phyloP scores from a whole-genome alignment of 176 grass and related monocot species.

The Ampelocalamus luodianensis region DNA sequence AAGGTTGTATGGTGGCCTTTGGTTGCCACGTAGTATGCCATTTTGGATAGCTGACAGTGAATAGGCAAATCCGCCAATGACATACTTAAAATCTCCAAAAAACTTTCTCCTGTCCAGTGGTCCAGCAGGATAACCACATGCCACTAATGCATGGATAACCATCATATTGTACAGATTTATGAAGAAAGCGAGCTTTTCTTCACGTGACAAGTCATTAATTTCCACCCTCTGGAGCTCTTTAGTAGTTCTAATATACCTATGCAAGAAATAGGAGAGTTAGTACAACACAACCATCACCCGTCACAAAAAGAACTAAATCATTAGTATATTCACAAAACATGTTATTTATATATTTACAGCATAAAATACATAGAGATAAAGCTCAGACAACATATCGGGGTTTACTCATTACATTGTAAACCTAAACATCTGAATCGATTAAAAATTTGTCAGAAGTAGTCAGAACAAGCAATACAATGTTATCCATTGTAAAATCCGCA shows the following conservation, averaged over 20 bases:
- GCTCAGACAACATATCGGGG: conserved; percentile 4
- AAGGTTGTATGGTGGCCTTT: conserved; percentile 92
- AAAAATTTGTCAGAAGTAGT: conserved; percentile 28
- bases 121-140: conserved; percentile 68
- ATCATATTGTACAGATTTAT: conserved; percentile 99
- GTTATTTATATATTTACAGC: conserved; percentile 9
- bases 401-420: conserved; percentile 17
- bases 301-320: background rate
- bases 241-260: conserved; percentile 84
- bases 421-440: conserved; percentile 17
- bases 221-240: conserved; percentile 95
- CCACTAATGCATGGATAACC: conserved; percentile 84
- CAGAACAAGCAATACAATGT: conserved; percentile 23
- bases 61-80: conserved; percentile 88
- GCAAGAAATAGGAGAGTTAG: conserved; percentile 37
- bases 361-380: background rate
- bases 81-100: conserved; percentile 96
- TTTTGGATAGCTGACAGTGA: conserved; percentile 94
- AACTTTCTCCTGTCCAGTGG: conserved; percentile 85
- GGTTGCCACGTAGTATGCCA: conserved; percentile 82
- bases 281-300: conserved; percentile 5
- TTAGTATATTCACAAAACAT: conserved; percentile 17
- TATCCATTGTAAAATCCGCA: background rate
- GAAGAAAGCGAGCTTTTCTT: conserved; percentile 96
- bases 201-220: conserved; percentile 65